phyloP scores from a whole-genome alignment of 78 protist genomes.

The Cavenderia fasciculata region DNA sequence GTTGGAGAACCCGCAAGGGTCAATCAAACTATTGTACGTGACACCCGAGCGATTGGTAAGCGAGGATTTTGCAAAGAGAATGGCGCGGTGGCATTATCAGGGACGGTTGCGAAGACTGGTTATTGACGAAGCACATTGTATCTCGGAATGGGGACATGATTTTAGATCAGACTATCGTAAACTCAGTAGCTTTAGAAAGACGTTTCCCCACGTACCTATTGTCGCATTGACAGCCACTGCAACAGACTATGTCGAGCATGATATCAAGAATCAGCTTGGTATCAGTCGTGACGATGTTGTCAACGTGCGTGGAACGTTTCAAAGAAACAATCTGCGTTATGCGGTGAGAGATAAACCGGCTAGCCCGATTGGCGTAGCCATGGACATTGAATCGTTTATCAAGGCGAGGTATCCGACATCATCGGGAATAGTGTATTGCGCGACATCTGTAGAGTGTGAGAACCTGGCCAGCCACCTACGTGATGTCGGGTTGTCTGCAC shows the following conservation, averaged over 20 bases:
- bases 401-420: too few relatives aligned
- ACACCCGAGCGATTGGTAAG: constrained; percentile 89
- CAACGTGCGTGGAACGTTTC: constrained; percentile 13
- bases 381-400: constrained; percentile 66
- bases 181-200: constrained; percentile 38
- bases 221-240: constrained; percentile 91
- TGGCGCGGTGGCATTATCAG: background rate
- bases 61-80: too few relatives aligned
- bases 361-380: too few relatives aligned
- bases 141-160: constrained; percentile 99
- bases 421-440: constrained; percentile 54
- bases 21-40: constrained; percentile 72
- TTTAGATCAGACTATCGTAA: constrained; percentile 93
- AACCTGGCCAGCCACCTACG: constrained; percentile 49
- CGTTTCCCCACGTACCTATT: constrained; percentile 65
- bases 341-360: constrained; percentile 18
- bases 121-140: constrained; percentile 99
- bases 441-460: constrained; percentile 81
- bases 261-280: constrained; percentile 28
- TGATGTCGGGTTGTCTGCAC: background rate
- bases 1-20: too few relatives aligned
- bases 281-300: background rate
- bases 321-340: constrained; percentile 16
- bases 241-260: constrained; percentile 59
- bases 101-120: constrained; percentile 74